Evolutionary conservation across 306 rosid species (phyloP).

Genomic region (Trifolium subterraneum): DNA sequence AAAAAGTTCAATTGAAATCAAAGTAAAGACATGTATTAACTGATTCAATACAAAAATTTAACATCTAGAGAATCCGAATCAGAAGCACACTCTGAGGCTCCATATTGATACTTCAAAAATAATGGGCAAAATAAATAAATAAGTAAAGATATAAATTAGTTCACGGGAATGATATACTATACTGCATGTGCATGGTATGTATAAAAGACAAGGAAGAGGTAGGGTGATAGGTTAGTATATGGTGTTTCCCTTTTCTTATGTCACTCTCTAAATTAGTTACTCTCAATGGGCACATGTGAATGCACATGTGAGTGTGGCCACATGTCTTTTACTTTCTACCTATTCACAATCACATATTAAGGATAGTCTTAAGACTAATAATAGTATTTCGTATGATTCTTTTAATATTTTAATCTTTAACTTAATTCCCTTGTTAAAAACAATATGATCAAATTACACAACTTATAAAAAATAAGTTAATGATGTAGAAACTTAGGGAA

Average conservation of each 20-base stretch:
- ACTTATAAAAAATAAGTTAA: not conserved
- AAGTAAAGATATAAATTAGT: constrained; percentile 15
- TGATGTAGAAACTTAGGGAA: constrained; percentile 17
- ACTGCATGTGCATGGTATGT: constrained; percentile 3
- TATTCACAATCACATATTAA: constrained; percentile 51
- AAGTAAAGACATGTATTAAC: too few species aligned
- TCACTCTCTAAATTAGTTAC: constrained; percentile 34
- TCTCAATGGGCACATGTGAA: constrained; percentile 53
- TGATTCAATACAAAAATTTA: too few species aligned
- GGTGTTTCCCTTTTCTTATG: constrained; percentile 41
- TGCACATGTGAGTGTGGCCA: constrained; percentile 54
- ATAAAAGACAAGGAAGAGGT: constrained; percentile 49
- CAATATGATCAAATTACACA: not conserved
- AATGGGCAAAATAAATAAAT: not conserved
- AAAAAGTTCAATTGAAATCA: too few species aligned
- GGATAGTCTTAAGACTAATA: not conserved
- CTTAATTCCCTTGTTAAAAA: not conserved
- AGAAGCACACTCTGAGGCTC: too few species aligned
- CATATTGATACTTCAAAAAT: too few species aligned
- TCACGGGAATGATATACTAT: constrained; percentile 58
- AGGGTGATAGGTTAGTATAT: constrained; percentile 43
- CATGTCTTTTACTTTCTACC: constrained; percentile 47
- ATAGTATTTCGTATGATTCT: not conserved
- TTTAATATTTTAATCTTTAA: not conserved
- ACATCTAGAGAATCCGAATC: too few species aligned